Evolutionary conservation across 106 monocot genomes (phyloP).

Genomic region (Dendrobium nobile): DNA sequence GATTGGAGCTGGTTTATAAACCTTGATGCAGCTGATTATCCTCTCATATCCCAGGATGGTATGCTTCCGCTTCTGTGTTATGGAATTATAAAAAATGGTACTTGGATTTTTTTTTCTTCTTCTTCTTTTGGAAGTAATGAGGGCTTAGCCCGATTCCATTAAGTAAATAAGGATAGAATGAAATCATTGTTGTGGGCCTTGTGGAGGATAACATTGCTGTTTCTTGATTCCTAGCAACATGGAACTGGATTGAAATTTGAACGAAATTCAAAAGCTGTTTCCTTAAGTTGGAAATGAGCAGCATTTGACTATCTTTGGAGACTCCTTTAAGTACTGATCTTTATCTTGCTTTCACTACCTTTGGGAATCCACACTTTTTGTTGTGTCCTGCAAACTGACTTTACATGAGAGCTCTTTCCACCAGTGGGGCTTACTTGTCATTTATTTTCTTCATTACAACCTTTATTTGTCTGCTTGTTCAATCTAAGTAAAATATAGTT

Average conservation of each 20-base stretch:
- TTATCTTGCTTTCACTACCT: background rate
- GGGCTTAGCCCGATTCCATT: too few relatives aligned
- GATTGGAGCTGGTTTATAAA: constrained; percentile 70
- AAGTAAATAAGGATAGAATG: background rate
- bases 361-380: background rate
- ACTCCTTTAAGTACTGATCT: background rate
- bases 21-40: constrained; percentile 44
- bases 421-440: background rate
- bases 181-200: background rate
- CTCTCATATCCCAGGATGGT: constrained; percentile 62
- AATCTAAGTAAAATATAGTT: background rate
- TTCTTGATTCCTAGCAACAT: background rate
- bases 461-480: background rate
- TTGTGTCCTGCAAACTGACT: background rate
- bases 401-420: background rate
- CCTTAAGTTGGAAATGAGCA: background rate
- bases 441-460: background rate
- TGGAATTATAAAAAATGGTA: background rate
- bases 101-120: background rate
- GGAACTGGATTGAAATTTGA: background rate
- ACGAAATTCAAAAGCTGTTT: background rate
- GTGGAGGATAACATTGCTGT: background rate
- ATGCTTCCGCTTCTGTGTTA: background rate
- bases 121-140: background rate
- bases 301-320: background rate